phyloP scores from a whole-genome alignment of 495 filamentous ascomycete genomes.

The Penicillium egyptiacum region DNA sequence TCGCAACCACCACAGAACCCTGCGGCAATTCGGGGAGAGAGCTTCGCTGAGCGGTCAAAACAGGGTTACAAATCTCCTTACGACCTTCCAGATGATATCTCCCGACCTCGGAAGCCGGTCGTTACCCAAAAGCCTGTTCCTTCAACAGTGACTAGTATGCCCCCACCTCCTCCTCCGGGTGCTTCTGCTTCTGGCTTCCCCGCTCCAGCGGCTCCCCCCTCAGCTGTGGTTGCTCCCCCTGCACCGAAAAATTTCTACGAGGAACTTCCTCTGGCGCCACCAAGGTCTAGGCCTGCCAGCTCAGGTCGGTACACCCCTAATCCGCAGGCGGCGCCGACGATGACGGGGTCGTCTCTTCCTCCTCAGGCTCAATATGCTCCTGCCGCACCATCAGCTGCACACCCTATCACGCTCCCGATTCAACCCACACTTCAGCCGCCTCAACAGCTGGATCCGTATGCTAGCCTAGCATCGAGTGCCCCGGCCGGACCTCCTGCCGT shows the following conservation, averaged over 20 bases:
- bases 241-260: slow-evolving; percentile 75
- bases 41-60: slow-evolving; percentile 85
- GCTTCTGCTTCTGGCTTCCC: slow-evolving; percentile 38
- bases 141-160: slow-evolving; percentile 26
- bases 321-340: slow-evolving; percentile 22
- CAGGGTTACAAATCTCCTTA: slow-evolving; percentile 92
- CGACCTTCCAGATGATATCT: slow-evolving; percentile 87
- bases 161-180: slow-evolving; percentile 54
- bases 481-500: slow-evolving; percentile 39
- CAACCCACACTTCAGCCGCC: slow-evolving; percentile 50
- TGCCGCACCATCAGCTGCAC: slow-evolving; percentile 27
- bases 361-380: slow-evolving; percentile 23
- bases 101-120: slow-evolving; percentile 61
- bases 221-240: slow-evolving; percentile 25
- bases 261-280: slow-evolving; percentile 70
- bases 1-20: slow-evolving; percentile 36
- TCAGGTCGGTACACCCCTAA: slow-evolving; percentile 55
- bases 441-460: slow-evolving; percentile 65
- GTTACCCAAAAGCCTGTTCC: slow-evolving; percentile 36
- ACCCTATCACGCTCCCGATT: slow-evolving; percentile 9
- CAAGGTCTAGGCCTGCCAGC: slow-evolving; percentile 50
- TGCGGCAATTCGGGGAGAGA: slow-evolving; percentile 55
- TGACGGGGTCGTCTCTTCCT: slow-evolving; percentile 10
- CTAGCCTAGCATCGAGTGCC: slow-evolving; percentile 40
- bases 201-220: slow-evolving; percentile 34